Base-by-base conservation (phyloP, 805 yeast species). In the Wickerhamiella dianesei region DNA sequence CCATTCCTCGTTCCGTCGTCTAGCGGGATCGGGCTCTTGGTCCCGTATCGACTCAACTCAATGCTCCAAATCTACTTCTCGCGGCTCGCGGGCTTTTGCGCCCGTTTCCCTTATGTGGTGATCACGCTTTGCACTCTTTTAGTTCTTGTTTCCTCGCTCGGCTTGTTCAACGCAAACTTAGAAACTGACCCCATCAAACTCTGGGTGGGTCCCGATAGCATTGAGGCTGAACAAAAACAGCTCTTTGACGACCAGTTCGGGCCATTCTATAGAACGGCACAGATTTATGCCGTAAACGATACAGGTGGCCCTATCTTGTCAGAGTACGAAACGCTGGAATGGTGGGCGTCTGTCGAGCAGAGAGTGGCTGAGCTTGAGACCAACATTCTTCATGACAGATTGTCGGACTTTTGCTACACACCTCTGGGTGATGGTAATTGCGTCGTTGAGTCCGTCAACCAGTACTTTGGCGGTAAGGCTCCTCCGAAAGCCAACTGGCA, bases 221-320 rank as follows among this genome's bases (percentile, higher is more conserved):
- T 75, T 2, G 86, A 87, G 12, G 79, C 71, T 46, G 65, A 73
- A 39, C 80, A 89, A 56, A 79, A 80, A 56, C 66, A 70, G 46
- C 78, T 53, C 54, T 89, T 77, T 59, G 96, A 92, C 60, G 71
- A 73, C 18, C 75, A 77, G 50, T 89, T 89, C 63, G 96, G 96
- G 0, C 95, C 94, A 36, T 89, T 92, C 68, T 92, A 82, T 65
- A 71, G 96, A 55, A 76, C 85, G 3, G 89, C 86, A 57, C 97
- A 89, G 63, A 65, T 85, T 0, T 83, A 84, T 53, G 67, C 89
- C 4, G 75, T 79, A 2, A 80, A 80, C 54, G 76, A 76, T 18
- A 70, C 82, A 2, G 85, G 84, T 0, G 41, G 41, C 12, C 74
- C 78, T 0, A 80, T 89, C 0, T 65, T 89, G 32, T 41, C 48